phyloP scores from a whole-genome alignment of 768 basidiomycete genomes.

The Scleroderma citrinum region DNA sequence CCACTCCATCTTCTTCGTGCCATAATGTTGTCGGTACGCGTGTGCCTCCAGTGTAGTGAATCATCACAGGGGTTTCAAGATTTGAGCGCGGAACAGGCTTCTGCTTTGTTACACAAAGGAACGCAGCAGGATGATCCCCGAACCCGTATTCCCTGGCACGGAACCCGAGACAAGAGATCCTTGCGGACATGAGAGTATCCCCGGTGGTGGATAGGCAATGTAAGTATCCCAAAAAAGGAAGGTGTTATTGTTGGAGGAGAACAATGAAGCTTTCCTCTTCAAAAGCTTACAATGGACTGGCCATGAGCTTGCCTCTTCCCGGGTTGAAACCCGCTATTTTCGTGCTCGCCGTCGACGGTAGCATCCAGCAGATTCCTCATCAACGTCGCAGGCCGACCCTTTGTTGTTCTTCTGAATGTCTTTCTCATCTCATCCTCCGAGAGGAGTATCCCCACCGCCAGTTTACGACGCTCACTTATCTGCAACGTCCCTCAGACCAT shows the following conservation, averaged over 20 bases:
- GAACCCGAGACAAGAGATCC: too few species aligned
- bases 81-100: too few species aligned
- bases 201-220: too few species aligned
- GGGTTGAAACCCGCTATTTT: slow-evolving; percentile 8
- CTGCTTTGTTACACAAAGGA: too few species aligned
- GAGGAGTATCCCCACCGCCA: slow-evolving; percentile 42
- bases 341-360: slow-evolving; percentile 9
- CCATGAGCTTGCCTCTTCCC: slow-evolving; percentile 3
- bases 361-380: slow-evolving; percentile 3
- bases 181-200: too few species aligned
- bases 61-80: too few species aligned
- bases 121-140: too few species aligned
- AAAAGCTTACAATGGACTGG: slow-evolving; percentile 23
- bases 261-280: slow-evolving; percentile 8
- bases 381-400: slow-evolving; percentile 35
- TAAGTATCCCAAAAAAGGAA: background rate
- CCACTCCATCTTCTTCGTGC: too few species aligned
- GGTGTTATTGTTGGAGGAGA: slow-evolving; percentile 1
- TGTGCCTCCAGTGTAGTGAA: too few species aligned
- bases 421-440: slow-evolving; percentile 21
- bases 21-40: too few species aligned
- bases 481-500: slow-evolving; percentile 56
- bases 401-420: slow-evolving; percentile 25
- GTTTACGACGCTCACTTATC: slow-evolving; percentile 49
- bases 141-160: too few species aligned